Conservation (phyloP, 768 basidiomycete genomes). For the Amanita rubescens region DNA sequence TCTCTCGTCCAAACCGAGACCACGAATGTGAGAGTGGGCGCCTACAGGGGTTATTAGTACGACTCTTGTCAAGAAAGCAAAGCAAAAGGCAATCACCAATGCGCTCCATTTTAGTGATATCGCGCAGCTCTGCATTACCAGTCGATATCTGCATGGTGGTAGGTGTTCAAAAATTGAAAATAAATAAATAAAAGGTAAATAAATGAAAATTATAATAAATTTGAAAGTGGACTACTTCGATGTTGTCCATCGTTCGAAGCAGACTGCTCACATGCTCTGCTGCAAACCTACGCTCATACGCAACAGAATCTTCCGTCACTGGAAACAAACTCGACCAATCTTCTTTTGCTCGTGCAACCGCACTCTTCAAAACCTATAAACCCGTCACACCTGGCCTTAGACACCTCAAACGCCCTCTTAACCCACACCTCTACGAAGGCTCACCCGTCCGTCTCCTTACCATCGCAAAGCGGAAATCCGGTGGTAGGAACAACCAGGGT, state of each 20-base stretch:
- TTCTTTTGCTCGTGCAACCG: conserved; percentile 45
- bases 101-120: conserved; percentile 90
- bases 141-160: conserved; percentile 63
- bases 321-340: conserved; percentile 24
- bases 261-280: not conserved
- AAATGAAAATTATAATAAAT: not conserved
- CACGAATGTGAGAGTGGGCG: conserved; percentile 92
- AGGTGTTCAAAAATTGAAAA: not conserved
- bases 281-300: not conserved
- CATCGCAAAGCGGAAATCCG: conserved; percentile 69
- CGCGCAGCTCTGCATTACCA: conserved; percentile 71
- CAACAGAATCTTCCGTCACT: not conserved
- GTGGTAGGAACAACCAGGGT: conserved; percentile 81
- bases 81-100: conserved; percentile 49
- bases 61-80: not conserved
- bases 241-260: conserved; percentile 1
- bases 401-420: conserved; percentile 77
- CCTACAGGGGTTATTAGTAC: conserved; percentile 34
- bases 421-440: conserved; percentile 78
- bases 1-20: conserved; percentile 86
- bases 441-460: conserved; percentile 82
- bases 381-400: conserved; percentile 83
- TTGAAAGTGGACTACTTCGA: not conserved
- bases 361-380: conserved; percentile 82
- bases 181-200: not conserved